A percentile compares a stretch with the other conserved stretches of the same genome.
These are phyloP conservation scores for Rhizophagus sp. DNA, from an alignment of 192 early-diverging fungal species.

Conservation along the genomic window DNA sequence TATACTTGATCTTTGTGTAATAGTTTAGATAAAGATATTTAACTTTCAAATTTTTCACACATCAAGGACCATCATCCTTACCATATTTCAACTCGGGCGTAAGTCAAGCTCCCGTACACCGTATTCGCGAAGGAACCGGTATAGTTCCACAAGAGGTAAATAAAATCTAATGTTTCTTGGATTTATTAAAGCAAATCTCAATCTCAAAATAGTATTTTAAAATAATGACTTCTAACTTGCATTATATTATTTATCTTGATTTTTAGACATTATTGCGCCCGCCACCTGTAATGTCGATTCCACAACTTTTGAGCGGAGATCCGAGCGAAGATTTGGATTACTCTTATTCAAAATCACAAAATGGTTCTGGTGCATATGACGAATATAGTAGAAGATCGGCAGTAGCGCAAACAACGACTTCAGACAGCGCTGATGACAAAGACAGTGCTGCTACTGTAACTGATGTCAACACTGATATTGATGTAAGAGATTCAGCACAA, in stretches of 20 bases:
- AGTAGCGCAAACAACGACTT: conserved; percentile 20
- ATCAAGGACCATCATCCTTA: not conserved
- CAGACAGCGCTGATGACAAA: conserved; percentile 11
- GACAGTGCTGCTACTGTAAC: conserved; percentile 9
- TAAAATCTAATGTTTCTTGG: not conserved
- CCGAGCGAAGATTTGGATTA: conserved; percentile 18
- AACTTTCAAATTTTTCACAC: not conserved
- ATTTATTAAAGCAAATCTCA: not conserved
- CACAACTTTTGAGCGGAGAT: conserved; percentile 31
- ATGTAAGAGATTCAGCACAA: not conserved
- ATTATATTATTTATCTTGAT: too few relatives aligned
- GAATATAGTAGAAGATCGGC: not conserved
- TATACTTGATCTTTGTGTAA: not conserved
- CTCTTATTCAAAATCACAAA: conserved; percentile 23
- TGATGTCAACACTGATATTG: not conserved
- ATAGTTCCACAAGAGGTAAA: not conserved
- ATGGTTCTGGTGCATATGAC: conserved; percentile 1
- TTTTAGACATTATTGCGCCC: conserved; percentile 14
- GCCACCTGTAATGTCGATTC: conserved; percentile 35
- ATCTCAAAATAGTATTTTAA: too few relatives aligned
- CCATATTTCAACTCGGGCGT: not conserved
- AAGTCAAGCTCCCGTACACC: not conserved
- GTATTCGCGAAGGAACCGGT: not conserved
- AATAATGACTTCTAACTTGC: not conserved
- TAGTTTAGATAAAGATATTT: not conserved